Percentiles rank a stretch among this genome's conserved stretches.
Evolutionary conservation across 345 rosid genomes (phyloP).

Genomic region (Nasturtium officinale): DNA sequence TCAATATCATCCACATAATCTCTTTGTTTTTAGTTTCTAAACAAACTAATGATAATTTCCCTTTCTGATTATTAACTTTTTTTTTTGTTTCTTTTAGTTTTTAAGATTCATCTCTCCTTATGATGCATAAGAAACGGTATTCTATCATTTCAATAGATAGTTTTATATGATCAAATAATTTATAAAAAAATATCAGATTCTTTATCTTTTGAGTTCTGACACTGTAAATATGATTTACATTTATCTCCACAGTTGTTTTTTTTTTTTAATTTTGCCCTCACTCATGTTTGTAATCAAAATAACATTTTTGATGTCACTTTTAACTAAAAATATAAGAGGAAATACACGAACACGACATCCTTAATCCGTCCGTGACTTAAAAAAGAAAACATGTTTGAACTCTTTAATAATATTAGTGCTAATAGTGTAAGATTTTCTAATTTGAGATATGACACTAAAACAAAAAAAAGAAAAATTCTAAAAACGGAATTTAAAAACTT

Average conservation of each 20-base stretch:
- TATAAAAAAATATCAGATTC: not conserved
- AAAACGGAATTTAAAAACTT: not conserved
- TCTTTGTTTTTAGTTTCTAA: not conserved
- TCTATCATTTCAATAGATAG: slow-evolving; percentile 24
- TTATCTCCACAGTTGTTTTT: not conserved
- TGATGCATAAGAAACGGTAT: slow-evolving; percentile 8
- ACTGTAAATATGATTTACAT: not conserved
- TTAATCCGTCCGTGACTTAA: not conserved
- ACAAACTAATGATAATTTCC: not conserved
- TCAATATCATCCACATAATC: slow-evolving; percentile 30
- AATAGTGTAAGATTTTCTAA: no score
- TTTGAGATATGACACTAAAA: not conserved
- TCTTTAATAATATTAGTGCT: no score
- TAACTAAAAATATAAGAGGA: not conserved
- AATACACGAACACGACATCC: not conserved
- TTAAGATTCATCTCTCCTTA: slow-evolving; percentile 38
- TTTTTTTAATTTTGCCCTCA: not conserved
- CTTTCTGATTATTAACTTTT: not conserved
- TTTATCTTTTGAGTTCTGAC: not conserved
- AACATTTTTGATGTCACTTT: not conserved
- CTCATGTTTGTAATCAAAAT: not conserved
- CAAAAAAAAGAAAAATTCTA: not conserved
- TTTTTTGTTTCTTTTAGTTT: not conserved
- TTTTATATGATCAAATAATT: not conserved
- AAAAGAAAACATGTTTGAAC: no score